phyloP scores from a whole-genome alignment of 805 yeast genomes.

The Jamesozyma hellenica region DNA sequence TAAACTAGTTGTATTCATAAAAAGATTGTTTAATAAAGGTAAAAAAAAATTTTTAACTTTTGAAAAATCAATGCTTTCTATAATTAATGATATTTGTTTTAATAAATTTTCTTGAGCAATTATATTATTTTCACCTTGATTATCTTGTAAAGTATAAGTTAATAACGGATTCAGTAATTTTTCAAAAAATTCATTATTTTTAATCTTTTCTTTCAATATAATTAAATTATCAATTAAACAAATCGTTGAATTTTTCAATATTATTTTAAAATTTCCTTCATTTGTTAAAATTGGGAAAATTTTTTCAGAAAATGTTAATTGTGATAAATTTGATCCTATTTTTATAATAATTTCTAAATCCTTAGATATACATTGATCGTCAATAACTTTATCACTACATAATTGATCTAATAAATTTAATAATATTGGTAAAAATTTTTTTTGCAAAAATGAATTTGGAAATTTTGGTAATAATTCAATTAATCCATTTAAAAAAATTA shows the following conservation, averaged over 20 bases:
- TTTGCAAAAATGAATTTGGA: slow-evolving; percentile 47
- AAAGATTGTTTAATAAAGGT: slow-evolving; percentile 61
- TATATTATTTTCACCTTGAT: slow-evolving; percentile 15
- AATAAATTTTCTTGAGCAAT: slow-evolving; percentile 45
- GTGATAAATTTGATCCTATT: slow-evolving; percentile 60
- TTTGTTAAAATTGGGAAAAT: slow-evolving; percentile 37
- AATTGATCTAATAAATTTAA: slow-evolving; percentile 38
- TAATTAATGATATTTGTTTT: slow-evolving; percentile 32
- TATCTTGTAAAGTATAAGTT: slow-evolving; percentile 18
- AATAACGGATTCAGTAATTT: slow-evolving; percentile 22
- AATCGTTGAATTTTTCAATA: slow-evolving; percentile 21
- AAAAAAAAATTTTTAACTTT: slow-evolving; percentile 65
- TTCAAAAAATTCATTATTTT: slow-evolving; percentile 39
- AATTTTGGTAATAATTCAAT: slow-evolving; percentile 43
- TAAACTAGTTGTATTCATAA: slow-evolving; percentile 75
- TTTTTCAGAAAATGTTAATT: slow-evolving; percentile 65
- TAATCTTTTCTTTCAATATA: slow-evolving; percentile 40
- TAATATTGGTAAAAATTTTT: slow-evolving; percentile 67
- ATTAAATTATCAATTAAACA: slow-evolving; percentile 41
- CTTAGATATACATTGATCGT: slow-evolving; percentile 33
- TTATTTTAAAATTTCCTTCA: slow-evolving; percentile 12
- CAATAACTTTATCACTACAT: slow-evolving; percentile 28
- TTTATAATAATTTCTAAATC: slow-evolving; percentile 44
- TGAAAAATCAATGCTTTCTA: slow-evolving; percentile 50
- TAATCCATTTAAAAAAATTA: slow-evolving; percentile 58